Conservation (phyloP, 202 grass and related monocot genomes). For the Zizania palustris region DNA sequence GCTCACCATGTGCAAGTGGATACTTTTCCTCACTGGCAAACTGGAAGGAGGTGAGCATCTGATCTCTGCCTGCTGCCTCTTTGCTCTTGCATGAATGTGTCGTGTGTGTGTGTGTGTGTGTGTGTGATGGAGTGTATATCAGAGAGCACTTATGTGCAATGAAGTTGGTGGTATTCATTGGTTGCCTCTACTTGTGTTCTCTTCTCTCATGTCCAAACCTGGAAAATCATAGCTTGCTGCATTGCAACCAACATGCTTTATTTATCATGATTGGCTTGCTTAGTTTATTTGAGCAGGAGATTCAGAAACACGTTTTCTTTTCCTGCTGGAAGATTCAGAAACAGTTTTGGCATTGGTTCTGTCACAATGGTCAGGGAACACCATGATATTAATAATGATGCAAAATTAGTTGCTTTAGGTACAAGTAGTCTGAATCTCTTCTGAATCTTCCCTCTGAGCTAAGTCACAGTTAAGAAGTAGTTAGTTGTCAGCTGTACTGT, state of each 20-base stretch:
- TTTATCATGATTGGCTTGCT: not conserved
- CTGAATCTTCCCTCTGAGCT: slow-evolving; percentile 17
- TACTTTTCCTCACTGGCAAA: not conserved
- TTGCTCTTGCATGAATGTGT: not conserved
- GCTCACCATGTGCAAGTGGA: not conserved
- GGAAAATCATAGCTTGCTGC: not conserved
- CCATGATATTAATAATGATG: not conserved
- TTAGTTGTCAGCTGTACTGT: slow-evolving; percentile 16
- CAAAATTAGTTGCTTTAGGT: slow-evolving; percentile 19
- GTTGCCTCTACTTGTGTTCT: slow-evolving; percentile 2
- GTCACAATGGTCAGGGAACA: slow-evolving; percentile 24
- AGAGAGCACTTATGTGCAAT: not conserved
- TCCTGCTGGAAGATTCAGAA: slow-evolving; percentile 10
- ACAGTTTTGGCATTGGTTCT: slow-evolving; percentile 18
- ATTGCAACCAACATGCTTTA: not conserved
- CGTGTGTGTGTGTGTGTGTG: too few relatives aligned
- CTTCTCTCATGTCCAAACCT: not conserved
- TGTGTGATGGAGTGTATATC: not conserved
- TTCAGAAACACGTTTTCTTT: not conserved
- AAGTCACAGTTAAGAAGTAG: slow-evolving; percentile 16
- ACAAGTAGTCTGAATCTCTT: not conserved
- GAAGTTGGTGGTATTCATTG: not conserved
- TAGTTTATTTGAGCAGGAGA: slow-evolving; percentile 24
- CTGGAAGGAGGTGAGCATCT: not conserved
- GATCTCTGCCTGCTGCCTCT: not conserved